Conservation (phyloP, 768 basidiomycete genomes). For the Rhodocollybia butyracea region DNA sequence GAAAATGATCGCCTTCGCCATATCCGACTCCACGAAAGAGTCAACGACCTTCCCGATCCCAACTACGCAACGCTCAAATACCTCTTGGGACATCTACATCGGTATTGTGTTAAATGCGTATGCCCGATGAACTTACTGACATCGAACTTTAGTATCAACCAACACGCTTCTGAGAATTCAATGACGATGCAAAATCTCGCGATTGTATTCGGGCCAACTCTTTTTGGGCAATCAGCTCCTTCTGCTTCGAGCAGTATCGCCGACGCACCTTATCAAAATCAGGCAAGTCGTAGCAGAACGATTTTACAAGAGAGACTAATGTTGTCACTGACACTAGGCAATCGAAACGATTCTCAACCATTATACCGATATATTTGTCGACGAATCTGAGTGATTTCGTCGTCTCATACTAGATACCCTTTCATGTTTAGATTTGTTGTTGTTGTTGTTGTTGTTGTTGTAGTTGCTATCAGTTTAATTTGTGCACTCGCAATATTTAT, state of each 20-base stretch:
- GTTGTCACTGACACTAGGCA: conserved; percentile 48
- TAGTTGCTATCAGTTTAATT: not conserved
- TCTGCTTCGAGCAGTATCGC: conserved; percentile 50
- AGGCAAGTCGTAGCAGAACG: conserved; percentile 34
- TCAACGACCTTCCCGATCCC: conserved; percentile 97
- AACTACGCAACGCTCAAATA: conserved; percentile 97
- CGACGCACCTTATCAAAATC: conserved; percentile 71
- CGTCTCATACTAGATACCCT: not conserved
- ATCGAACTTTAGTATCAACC: conserved; percentile 78
- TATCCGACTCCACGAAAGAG: conserved; percentile 93
- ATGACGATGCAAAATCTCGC: conserved; percentile 94
- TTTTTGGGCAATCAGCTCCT: conserved; percentile 69
- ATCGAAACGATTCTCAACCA: conserved; percentile 58
- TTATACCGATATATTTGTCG: conserved; percentile 77
- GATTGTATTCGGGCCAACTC: conserved; percentile 97
- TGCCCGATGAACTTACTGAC: too few species aligned
- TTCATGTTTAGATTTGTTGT: conserved; percentile 11
- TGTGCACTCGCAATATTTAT: too few species aligned
- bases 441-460: conserved; percentile 11
- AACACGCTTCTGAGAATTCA: conserved; percentile 74
- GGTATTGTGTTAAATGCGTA: conserved; percentile 36
- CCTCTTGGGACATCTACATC: conserved; percentile 91
- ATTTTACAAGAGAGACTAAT: not conserved
- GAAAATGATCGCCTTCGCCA: conserved; percentile 95
- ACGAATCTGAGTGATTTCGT: conserved; percentile 58